Evolutionary conservation across 2,329 filamentous ascomycete genomes (phyloP), one percentile per base, ranked within the genome.

Genomic region (Cladosporium sp.): DNA sequence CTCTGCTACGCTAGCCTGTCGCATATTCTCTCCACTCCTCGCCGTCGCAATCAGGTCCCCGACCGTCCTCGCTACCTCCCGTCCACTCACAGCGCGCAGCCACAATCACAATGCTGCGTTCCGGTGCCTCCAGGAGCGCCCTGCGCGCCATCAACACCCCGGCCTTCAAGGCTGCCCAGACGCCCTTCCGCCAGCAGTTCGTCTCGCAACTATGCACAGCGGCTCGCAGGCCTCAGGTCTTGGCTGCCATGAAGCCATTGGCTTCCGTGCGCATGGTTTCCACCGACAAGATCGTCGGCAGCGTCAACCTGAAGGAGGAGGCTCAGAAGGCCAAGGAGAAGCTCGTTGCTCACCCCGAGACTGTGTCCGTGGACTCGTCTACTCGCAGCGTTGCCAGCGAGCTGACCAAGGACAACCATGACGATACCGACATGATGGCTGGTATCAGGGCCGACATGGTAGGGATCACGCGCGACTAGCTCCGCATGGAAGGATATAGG

Each of bases 311-410:
- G 40, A 77, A 87, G 62, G 74, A 74, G 28, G 87, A 89, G 69
- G 77, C 78, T 47, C 75, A 79, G 62, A 65, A 83, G 8, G 78
- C 73, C 12, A 65, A 84, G 48, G 69, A 83, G 68, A 81, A 81
- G 66, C 73, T 91, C n/a, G 68, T 82, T 58, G 67, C 82, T 2
- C 73, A 82, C 25, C 88, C 88, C 0, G 81, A 83, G 37, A 70
- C 75, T 6, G 87, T 91, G 0, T 82, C 85, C 0, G 73, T 73
- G 20, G 78, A 77, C 40, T 91, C 87, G 12, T 69, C 71, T 3
- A 72, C 70, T 4, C 76, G 77, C 58, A 72, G 74, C 1, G 58
- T 78, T 15, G 67, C 73, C 15, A 65, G 67, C 6, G 52, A 44
- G 19, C 74, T 78, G 59, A 67, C 77, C 32, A 73, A 68, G 15